Evolutionary conservation across 129 eudicot species (phyloP).

Genomic region (Pittosporum tobira): DNA sequence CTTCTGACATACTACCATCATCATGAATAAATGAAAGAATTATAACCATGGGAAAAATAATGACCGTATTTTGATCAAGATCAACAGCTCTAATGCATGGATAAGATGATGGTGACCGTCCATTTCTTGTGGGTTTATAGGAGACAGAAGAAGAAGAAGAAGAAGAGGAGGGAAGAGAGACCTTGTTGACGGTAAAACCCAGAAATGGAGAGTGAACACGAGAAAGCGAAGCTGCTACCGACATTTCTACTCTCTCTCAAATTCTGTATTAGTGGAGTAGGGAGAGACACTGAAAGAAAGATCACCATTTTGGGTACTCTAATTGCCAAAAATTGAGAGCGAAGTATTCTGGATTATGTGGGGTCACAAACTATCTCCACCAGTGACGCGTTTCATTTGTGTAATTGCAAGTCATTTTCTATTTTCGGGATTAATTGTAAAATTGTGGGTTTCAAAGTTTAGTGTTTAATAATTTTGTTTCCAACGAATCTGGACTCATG

Average conservation of each 20-base stretch:
- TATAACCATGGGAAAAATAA: neutral
- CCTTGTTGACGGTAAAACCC: conserved; percentile 31
- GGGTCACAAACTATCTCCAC: conserved; percentile 26
- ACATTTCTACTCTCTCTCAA: conserved; percentile 20
- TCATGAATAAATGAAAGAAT: neutral
- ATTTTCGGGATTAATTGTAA: no score
- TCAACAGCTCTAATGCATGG: conserved; percentile 64
- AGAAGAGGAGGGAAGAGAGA: conserved; percentile 15
- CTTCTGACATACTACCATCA: no score
- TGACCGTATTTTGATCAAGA: conserved; percentile 71
- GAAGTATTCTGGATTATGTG: conserved; percentile 56
- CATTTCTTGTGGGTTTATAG: conserved; percentile 27
- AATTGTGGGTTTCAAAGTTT: no score
- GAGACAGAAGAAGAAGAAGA: conserved; percentile 25
- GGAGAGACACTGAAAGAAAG: neutral
- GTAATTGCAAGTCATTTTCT: no score
- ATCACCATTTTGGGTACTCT: conserved; percentile 14
- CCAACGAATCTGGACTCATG: no score
- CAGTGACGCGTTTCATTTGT: neutral
- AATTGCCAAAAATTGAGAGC: conserved; percentile 3
- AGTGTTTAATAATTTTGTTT: no score
- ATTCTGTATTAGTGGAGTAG: conserved; percentile 3
- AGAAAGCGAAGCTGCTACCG: conserved; percentile 35
- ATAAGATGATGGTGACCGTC: conserved; percentile 30
- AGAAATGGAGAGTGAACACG: conserved; percentile 50